Evolutionary conservation across 495 filamentous ascomycete genomes (phyloP).

Genomic region (Aspergillus baeticus): DNA sequence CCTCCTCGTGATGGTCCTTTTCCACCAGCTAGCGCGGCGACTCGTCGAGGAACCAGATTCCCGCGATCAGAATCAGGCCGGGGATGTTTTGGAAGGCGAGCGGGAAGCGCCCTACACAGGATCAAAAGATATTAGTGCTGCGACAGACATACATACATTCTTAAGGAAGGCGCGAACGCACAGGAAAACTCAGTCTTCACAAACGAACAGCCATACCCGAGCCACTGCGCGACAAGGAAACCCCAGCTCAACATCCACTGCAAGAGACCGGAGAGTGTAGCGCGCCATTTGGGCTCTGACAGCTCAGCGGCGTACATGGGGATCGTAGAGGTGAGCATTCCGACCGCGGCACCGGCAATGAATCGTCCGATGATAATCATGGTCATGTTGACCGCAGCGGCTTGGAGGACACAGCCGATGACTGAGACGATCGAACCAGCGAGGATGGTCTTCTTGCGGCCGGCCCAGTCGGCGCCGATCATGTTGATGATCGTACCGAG

Average conservation of each 20-base stretch:
- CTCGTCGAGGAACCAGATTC: slow-evolving; percentile 60
- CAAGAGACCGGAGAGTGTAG: slow-evolving; percentile 23
- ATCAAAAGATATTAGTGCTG: no score
- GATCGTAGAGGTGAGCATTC: slow-evolving; percentile 44
- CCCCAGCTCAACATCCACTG: slow-evolving; percentile 46
- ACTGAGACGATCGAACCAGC: slow-evolving; percentile 42
- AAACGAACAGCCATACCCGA: slow-evolving; percentile 49
- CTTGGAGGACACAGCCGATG: slow-evolving; percentile 45
- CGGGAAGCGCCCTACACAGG: slow-evolving; percentile 44
- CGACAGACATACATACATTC: no score
- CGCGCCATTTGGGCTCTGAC: slow-evolving; percentile 23
- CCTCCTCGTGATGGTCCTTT: slow-evolving; percentile 63
- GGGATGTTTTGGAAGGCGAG: slow-evolving; percentile 53
- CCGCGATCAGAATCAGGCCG: slow-evolving; percentile 39
- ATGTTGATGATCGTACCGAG: slow-evolving; percentile 45
- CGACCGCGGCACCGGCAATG: slow-evolving; percentile 45
- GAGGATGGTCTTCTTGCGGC: slow-evolving; percentile 41
- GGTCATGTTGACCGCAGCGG: slow-evolving; percentile 41
- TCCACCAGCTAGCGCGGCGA: slow-evolving; percentile 59
- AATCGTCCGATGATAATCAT: slow-evolving; percentile 51
- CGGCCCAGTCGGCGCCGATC: slow-evolving; percentile 39
- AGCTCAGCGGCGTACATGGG: slow-evolving; percentile 39
- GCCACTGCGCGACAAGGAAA: slow-evolving; percentile 44
- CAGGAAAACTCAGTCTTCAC: slow-evolving; percentile 44
- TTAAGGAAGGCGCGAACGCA: no score